Evolutionary conservation across 805 yeast species (phyloP).

Genomic region (Starmerella geochares): DNA sequence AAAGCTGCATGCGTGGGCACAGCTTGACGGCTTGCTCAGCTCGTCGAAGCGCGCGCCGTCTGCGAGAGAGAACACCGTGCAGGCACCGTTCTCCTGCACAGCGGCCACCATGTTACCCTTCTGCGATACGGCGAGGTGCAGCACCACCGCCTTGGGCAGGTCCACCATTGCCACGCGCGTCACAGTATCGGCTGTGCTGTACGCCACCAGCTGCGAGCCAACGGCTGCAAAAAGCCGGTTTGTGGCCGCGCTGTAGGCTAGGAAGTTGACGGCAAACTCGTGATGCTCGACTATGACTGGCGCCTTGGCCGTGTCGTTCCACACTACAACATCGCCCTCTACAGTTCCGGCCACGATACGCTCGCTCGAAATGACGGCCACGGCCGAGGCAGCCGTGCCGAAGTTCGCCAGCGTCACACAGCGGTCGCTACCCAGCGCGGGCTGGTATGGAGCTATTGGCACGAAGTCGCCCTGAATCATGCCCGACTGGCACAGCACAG

Average conservation of each 20-base stretch:
- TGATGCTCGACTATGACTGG: neutral
- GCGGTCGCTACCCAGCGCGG: conserved; percentile 2
- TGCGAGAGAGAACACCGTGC: conserved; percentile 9
- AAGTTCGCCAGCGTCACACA: conserved; percentile 21
- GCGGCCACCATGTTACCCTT: conserved; percentile 13
- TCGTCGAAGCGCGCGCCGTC: conserved; percentile 2
- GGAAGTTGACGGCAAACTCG: conserved; percentile 3
- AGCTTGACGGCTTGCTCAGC: conserved; percentile 7
- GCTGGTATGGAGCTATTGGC: conserved; percentile 8
- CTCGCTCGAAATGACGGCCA: conserved; percentile 6
- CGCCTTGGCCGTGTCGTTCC: conserved; percentile 8
- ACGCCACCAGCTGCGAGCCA: conserved; percentile 12
- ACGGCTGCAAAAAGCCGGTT: conserved; percentile 20
- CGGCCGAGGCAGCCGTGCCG: conserved; percentile 17
- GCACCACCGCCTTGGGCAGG: conserved; percentile 2
- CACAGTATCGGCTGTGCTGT: neutral
- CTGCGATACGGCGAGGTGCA: conserved; percentile 12
- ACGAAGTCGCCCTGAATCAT: conserved; percentile 11
- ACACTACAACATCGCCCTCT: conserved; percentile 20
- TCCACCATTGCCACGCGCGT: neutral
- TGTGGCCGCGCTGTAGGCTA: conserved; percentile 5
- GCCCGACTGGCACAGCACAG: conserved; percentile 19
- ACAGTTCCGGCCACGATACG: conserved; percentile 21
- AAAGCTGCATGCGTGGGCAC: conserved; percentile 14
- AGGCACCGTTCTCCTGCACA: conserved; percentile 15